Base-by-base conservation (phyloP, 1,284 basidiomycete genomes). In the Apiotrichum laibachii region DNA sequence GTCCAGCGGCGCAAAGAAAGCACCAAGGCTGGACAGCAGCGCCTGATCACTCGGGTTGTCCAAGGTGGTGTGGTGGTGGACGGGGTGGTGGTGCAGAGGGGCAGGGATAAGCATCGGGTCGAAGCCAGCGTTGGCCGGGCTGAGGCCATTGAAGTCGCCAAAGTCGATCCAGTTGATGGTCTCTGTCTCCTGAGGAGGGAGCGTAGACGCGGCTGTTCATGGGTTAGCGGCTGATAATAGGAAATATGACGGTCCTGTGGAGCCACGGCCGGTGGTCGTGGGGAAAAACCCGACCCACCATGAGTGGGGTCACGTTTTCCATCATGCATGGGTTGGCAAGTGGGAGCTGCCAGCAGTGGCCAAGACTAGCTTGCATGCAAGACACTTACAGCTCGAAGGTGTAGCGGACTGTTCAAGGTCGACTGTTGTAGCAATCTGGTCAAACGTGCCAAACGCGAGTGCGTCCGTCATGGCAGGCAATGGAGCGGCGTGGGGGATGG, bases 151-250 rank as follows among this genome's bases (percentile, higher is more conserved):
- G 11, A 50, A 40, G 49, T 40, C 49, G 49, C 49, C 21, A 26
- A 50, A 50, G 49, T 50, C 49, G 21, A 50, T 50, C 49, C 49
- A 50, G 49, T 33, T 50, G 47, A 19, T 49, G 49, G 34, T 15
- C 5, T 50, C 49, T 10, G 49, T 37, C 15, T 50, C 49, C 37
- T 19, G 49, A 13, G 49, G 49, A 22, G 49, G 49, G 19, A 50
- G 49, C 2, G 49, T 50, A 13, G 49, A 50, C 13, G 49, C 34
- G 19, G 49, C 49, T 50, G 35, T 15, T 15, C 2, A 11, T 8
- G 1, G 35, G 49, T 50, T 10, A 50, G 49, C 21, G n/a, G 3
- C 26, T 31, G 26, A 31, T 31, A 31, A 31, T 31, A 31, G 26
- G 3, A 31, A 31, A 31, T 31, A 3, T 31, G 26, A 31, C 9